Evolutionary conservation across 805 yeast species (phyloP), one percentile per base, ranked within the genome.

Genomic region (Lachancea sp.): DNA sequence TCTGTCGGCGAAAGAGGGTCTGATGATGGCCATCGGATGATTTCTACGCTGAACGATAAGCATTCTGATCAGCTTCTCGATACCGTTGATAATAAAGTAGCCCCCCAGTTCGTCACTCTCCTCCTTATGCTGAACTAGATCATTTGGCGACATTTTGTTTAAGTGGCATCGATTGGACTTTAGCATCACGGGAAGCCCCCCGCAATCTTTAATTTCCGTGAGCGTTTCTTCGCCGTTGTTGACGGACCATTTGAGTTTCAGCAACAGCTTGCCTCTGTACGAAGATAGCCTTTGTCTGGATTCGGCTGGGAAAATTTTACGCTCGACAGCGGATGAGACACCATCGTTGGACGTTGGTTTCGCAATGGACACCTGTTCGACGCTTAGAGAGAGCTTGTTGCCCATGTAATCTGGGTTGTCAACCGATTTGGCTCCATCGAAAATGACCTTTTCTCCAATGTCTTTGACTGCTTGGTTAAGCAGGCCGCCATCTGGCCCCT

Each of bases 31-130:
- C 96, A 93, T 88, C 19, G 98, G 95, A 63, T 90, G 97, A 65
- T 93, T 93, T 68, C 99, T 79, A 66, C 98, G 82, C 70, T 91
- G 99, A 16, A 93, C 97, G 72, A 93, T 88, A 66, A 93, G 79
- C 98, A 93, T 88, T 70, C 99, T 86, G 58, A 93, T 80, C 58
- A 93, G 74, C 68, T 93, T 93, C 68, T 93, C 99, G 56, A 91
- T 90, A 73, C 99, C 99, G 63, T 91, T 91, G 49, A 91, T 90
- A 55, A 89, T 78, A 66, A 93, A 93, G 66, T 93, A 93, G 33
- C 99, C 99, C 52, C 99, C 99, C 49, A 89, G 71, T 63, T 93
- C 99, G 65, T 93, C 99, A 33, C 87, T 77, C 67, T 93, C 99
- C 68, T 93, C 99, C 62, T 82, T 82, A 48, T 70, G 73, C 18